Base-by-base conservation (phyloP, 2,329 filamentous ascomycete genomes). In the Aspergillus vadensis region DNA sequence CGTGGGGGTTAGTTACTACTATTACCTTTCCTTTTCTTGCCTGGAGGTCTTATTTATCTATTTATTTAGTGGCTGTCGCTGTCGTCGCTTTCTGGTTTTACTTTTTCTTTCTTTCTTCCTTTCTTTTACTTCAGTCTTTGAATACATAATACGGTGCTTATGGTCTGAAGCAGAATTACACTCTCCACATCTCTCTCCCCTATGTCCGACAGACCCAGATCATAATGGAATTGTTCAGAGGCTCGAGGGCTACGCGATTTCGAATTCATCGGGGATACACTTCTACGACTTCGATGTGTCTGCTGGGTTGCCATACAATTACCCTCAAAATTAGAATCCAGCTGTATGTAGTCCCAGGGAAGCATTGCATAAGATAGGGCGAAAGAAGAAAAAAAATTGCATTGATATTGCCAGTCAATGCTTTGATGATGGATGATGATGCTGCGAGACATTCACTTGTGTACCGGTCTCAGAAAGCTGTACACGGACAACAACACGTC, bases 391-490 rank as follows among this genome's bases (percentile, higher is more conserved):
- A 12, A 12, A 25, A 27, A 12, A 32, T 50, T 58, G 57, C 58
- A 60, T 58, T 23, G 36, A 63, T 60, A 55, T 55, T 38, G 55
- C 61, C 58, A 49, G 51, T 60, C 58, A 58, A 57, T 52, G 55
- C 60, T 41, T 27, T 21, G 30, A 51, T 43, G 44, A 49, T 55
- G 56, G 56, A 60, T 12, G 27, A 4, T 30, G 27, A 15, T 58
- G 55, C 44, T 30, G 25, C 55, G 51, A 60, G 43, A 52, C 57
- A 58, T 60, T 47, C 55, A 32, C 61, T 58, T 58, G 61, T 60
- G 61, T 55, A 60, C 60, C 61, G 50, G 58, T 63, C 60, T 55
- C 61, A 58, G 60, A 59, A 63, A 63, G 53, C 56, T 61, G 56
- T 61, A 61, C 59, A 55, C 23, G 41, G 51, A 57, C 48, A 36